Percentiles rank a stretch among this genome's conserved stretches.
Evolutionary conservation across 2,329 filamentous ascomycete genomes (phyloP).

Genomic region (Exophiala calicioides): DNA sequence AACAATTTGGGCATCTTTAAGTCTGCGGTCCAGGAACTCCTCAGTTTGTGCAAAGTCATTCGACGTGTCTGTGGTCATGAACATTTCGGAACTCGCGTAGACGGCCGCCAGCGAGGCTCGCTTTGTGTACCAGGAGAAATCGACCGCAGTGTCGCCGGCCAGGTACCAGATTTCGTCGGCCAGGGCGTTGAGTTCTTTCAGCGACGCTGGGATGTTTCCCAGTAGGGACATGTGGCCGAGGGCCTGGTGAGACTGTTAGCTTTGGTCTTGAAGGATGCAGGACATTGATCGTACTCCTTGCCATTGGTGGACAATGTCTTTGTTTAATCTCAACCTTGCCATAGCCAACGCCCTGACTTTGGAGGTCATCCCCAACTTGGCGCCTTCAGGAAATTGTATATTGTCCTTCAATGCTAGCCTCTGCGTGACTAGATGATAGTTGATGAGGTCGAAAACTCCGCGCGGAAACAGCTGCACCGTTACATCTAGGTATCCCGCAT

Average conservation of each 20-base stretch:
- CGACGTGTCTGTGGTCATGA: slow-evolving; percentile 88
- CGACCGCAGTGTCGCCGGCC: slow-evolving; percentile 77
- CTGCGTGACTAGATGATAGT: slow-evolving; percentile 71
- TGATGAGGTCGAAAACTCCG: slow-evolving; percentile 78
- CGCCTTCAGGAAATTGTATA: slow-evolving; percentile 39
- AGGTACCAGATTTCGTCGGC: slow-evolving; percentile 93
- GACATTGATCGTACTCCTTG: slow-evolving; percentile 70
- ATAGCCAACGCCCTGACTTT: slow-evolving; percentile 73
- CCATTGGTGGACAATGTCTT: slow-evolving; percentile 72
- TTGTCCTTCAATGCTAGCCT: slow-evolving; percentile 59
- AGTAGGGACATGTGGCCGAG: slow-evolving; percentile 88
- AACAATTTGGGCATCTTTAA: slow-evolving; percentile 67
- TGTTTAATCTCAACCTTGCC: slow-evolving; percentile 75
- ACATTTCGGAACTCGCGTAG: slow-evolving; percentile 81
- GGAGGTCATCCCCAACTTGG: slow-evolving; percentile 52
- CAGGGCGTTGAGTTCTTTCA: slow-evolving; percentile 76
- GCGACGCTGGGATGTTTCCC: slow-evolving; percentile 70
- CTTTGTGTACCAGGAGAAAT: slow-evolving; percentile 85
- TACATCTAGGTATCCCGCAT: slow-evolving; percentile 83
- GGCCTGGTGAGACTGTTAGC: slow-evolving; percentile 57
- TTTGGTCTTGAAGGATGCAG: slow-evolving; percentile 1
- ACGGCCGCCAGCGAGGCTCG: slow-evolving; percentile 63
- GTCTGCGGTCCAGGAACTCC: slow-evolving; percentile 73
- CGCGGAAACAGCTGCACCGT: slow-evolving; percentile 79
- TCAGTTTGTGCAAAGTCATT: slow-evolving; percentile 74